Evolutionary conservation across 768 basidiomycete genomes (phyloP).

Genomic region (Tricholoma sp.): DNA sequence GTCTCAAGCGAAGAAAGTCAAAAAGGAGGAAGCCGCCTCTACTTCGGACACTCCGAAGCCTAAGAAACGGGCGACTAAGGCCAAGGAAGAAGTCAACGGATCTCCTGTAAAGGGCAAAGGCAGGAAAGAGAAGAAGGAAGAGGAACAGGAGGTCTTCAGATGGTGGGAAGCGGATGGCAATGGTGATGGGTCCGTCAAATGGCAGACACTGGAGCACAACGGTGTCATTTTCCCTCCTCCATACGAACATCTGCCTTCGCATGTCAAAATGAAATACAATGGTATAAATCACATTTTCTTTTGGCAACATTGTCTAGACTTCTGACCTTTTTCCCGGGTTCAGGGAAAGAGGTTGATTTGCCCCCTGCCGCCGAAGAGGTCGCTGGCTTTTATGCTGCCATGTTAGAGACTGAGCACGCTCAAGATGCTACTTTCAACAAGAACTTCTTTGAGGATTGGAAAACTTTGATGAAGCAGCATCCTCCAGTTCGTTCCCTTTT

Average conservation of each 20-base stretch:
- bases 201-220: constrained; percentile 92
- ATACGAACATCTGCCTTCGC: constrained; percentile 76
- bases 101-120: constrained; percentile 36
- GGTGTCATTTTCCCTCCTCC: constrained; percentile 96
- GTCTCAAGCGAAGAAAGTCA: constrained; percentile 46
- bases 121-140: constrained; percentile 51
- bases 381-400: constrained; percentile 90
- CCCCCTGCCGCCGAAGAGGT: constrained; percentile 91
- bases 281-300: constrained; percentile 44
- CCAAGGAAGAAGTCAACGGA: constrained; percentile 33
- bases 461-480: constrained; percentile 65
- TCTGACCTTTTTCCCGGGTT: not conserved
- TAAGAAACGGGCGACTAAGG: constrained; percentile 39
- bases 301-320: constrained; percentile 5
- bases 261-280: constrained; percentile 93
- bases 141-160: constrained; percentile 68
- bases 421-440: constrained; percentile 83
- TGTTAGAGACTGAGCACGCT: constrained; percentile 91
- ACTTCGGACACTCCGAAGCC: constrained; percentile 38
- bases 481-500: constrained; percentile 64
- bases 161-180: constrained; percentile 86
- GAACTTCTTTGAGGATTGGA: constrained; percentile 95
- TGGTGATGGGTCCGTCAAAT: constrained; percentile 78
- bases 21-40: constrained; percentile 46
- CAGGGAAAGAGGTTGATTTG: constrained; percentile 77